A percentile compares a stretch with the other conserved stretches of the same genome.
These are phyloP conservation scores for Casaregolazyma lundiana DNA, from an alignment of 1,139 yeast species.

Conservation along the genomic window DNA sequence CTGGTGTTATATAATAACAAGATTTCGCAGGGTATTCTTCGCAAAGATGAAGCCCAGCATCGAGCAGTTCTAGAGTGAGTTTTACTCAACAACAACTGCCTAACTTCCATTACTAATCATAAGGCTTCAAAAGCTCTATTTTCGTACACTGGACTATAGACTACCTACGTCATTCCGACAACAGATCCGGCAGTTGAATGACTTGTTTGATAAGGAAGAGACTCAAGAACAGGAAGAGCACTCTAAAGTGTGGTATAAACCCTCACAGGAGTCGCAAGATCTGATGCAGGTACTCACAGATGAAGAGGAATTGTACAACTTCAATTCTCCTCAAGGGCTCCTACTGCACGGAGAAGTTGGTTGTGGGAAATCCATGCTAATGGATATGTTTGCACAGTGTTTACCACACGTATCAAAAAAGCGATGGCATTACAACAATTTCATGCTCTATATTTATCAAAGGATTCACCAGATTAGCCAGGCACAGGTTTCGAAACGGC, in stretches of 20 bases:
- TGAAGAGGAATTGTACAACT: conserved; percentile 57
- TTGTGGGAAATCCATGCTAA: conserved; percentile 68
- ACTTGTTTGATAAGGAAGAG: conserved; percentile 20
- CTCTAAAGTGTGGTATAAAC: conserved; percentile 23
- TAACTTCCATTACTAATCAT: neutral
- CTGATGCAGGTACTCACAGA: conserved; percentile 51
- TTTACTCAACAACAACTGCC: neutral
- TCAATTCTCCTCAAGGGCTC: conserved; percentile 60
- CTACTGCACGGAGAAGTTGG: conserved; percentile 71
- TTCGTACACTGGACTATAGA: conserved; percentile 53
- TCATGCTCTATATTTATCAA: conserved; percentile 62
- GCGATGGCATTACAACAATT: conserved; percentile 68
- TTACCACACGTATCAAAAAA: conserved; percentile 61
- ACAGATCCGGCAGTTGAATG: conserved; percentile 33
- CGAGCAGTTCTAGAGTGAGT: conserved; percentile 51
- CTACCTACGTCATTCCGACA: conserved; percentile 53
- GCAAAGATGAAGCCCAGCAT: conserved; percentile 54
- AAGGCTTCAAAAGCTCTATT: conserved; percentile 52
- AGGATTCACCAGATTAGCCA: conserved; percentile 50
- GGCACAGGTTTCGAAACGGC: conserved; percentile 33
- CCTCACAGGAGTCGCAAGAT: conserved; percentile 28
- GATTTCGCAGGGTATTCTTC: conserved; percentile 47
- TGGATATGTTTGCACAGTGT: conserved; percentile 66
- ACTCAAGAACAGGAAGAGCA: conserved; percentile 12
- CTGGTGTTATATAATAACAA: conserved; percentile 52